Percentiles rank a stretch among this genome's conserved stretches.
Conservation (phyloP, 768 basidiomycete genomes). For the Panus rudis region DNA sequence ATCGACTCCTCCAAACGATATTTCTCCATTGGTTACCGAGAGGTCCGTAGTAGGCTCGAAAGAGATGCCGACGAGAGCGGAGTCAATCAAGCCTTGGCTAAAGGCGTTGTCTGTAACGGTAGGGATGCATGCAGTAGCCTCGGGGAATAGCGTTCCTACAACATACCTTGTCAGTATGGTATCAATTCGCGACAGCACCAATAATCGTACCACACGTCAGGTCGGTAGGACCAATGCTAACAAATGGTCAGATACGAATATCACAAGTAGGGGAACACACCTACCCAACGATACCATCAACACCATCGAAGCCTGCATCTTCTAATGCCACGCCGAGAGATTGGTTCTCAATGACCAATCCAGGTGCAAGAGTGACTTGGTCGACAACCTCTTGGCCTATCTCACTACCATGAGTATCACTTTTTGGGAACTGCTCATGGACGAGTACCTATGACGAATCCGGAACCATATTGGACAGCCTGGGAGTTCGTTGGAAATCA, state of each 20-base stretch:
- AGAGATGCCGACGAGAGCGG: slow-evolving; percentile 26
- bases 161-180: too few species aligned
- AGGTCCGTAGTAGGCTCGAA: slow-evolving; percentile 17
- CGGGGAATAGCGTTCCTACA: not conserved
- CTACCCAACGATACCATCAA: slow-evolving; percentile 40
- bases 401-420: not conserved
- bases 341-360: slow-evolving; percentile 1
- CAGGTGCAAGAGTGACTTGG: slow-evolving; percentile 4
- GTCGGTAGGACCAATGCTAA: slow-evolving; percentile 4
- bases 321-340: not conserved
- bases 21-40: slow-evolving; percentile 10
- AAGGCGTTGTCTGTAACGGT: slow-evolving; percentile 31
- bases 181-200: too few species aligned
- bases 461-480: slow-evolving; percentile 9
- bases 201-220: not conserved
- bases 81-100: slow-evolving; percentile 21
- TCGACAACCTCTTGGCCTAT: slow-evolving; percentile 4
- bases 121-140: slow-evolving; percentile 15
- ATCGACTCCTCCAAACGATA: slow-evolving; percentile 7
- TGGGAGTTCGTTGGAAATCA: not conserved
- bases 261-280: not conserved
- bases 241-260: not conserved
- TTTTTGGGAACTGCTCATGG: not conserved
- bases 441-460: slow-evolving; percentile 5
- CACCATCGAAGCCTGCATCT: slow-evolving; percentile 25